Conservation (phyloP, 2,329 filamentous ascomycete species). For the Alternaria sp. region DNA sequence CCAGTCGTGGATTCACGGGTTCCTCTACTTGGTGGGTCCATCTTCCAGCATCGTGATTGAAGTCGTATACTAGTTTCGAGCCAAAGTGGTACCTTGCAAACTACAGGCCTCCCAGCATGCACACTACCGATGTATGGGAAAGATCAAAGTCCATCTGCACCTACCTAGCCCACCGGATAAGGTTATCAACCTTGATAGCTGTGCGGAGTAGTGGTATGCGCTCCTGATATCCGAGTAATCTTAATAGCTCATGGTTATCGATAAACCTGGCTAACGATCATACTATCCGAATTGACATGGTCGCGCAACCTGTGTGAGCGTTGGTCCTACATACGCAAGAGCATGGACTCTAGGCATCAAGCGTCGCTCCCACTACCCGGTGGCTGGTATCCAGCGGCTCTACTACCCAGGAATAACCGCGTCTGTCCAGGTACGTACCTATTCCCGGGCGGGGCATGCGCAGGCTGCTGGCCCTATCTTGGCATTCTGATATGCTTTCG, state of each 20-base stretch:
- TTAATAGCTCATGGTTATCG: background rate
- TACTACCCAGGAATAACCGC: slow-evolving; percentile 11
- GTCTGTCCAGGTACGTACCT: slow-evolving; percentile 1
- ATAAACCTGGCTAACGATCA: background rate
- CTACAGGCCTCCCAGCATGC: background rate
- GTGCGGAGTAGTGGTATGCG: background rate
- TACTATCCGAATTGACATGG: background rate
- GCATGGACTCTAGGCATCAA: background rate
- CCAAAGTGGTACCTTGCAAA: background rate
- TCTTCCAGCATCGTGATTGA: background rate
- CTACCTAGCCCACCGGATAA: background rate
- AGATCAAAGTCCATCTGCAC: background rate
- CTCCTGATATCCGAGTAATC: background rate
- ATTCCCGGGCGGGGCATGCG: background rate
- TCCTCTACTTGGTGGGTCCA: background rate
- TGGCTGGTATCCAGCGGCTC: background rate
- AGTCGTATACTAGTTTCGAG: background rate
- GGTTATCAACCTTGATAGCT: background rate
- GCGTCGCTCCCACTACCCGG: background rate
- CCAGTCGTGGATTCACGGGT: background rate
- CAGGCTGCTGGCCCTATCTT: background rate
- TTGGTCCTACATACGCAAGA: background rate
- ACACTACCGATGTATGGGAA: background rate
- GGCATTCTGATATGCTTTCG: background rate
- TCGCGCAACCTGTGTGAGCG: background rate